A percentile compares a stretch with the other conserved stretches of the same genome.
Conservation (phyloP, 345 rosid species). For the Lepidium africanum region DNA sequence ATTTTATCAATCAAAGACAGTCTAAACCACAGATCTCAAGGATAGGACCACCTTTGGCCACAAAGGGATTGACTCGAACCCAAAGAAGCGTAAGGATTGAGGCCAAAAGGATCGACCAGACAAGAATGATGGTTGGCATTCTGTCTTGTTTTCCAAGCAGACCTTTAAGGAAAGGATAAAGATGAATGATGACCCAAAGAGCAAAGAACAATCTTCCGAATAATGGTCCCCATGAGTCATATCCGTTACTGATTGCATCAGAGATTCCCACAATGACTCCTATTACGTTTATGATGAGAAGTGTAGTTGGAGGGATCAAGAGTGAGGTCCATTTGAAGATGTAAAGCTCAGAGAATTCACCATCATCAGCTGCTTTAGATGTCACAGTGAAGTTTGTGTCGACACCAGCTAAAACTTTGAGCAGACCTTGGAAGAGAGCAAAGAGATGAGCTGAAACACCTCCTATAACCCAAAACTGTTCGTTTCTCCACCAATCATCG, state of each 20-base stretch:
- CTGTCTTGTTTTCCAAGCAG: conserved; percentile 48
- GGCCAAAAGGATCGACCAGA: conserved; percentile 69
- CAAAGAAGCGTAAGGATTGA: conserved; percentile 65
- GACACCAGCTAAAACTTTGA: conserved; percentile 55
- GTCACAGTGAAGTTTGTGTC: conserved; percentile 60
- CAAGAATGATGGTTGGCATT: conserved; percentile 56
- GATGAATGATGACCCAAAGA: conserved; percentile 61
- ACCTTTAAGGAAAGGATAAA: conserved; percentile 66
- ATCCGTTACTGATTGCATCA: conserved; percentile 54
- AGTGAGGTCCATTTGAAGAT: conserved; percentile 59
- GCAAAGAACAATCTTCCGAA: conserved; percentile 66
- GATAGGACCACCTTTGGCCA: conserved; percentile 41
- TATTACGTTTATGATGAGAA: conserved; percentile 47
- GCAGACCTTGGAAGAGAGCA: conserved; percentile 59
- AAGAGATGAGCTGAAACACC: conserved; percentile 62
- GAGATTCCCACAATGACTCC: conserved; percentile 57
- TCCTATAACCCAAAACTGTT: conserved; percentile 71
- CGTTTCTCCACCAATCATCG: conserved; percentile 77
- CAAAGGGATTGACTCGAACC: conserved; percentile 56
- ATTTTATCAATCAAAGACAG: conserved; percentile 31
- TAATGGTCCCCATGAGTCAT: conserved; percentile 65
- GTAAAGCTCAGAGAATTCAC: conserved; percentile 45
- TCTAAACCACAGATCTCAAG: conserved; percentile 68
- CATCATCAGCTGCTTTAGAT: conserved; percentile 52
- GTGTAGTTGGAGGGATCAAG: conserved; percentile 57